Evolutionary conservation across 306 rosid species (phyloP), one percentile per base, ranked within the genome.

Genomic region (Gynostemma pentaphyllum): DNA sequence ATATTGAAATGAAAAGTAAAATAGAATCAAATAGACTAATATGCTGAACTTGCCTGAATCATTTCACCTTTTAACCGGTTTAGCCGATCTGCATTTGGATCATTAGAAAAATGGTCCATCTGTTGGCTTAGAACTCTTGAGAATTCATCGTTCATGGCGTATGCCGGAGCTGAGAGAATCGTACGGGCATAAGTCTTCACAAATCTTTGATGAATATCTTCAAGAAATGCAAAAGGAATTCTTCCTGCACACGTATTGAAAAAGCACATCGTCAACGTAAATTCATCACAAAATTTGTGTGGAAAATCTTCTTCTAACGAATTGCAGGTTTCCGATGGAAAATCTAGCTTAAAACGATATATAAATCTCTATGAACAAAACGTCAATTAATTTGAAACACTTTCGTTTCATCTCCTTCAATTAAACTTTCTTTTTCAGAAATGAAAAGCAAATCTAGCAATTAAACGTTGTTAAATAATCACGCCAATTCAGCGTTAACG

Each of bases 21-120:
- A 21, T 39, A 18, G 32, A 10, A 7, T 22, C 21, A 14, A 32
- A 6, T 13, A 48, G 45, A 66, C 39, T 16, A 22, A 13, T 34
- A 16, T 48, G 23, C n/a, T 12, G 41, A 39, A 68, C 13, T 71
- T 72, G 84, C 95, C 95, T 86, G 95, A 62, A 75, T 77, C 90
- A 86, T 86, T 86, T 86, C 95, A 71, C 95, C 95, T 79, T 81
- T 81, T 30, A 86, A 75, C 6, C 95, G 80, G 68, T 83, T 83
- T 41, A 86, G 74, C 75, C 87, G 75, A 67, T 87, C 95, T 18
- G 95, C 88, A 67, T 87, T 87, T 22, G 90, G 95, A 66, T 87
- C 90, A 54, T 26, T 87, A 8, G 95, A 83, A 70, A 71, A 83
- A 71, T 83, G 80, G 68, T 86, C 94, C 74, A 86, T 86, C 56